These are phyloP conservation scores for Brachypodium distachyon DNA, from an alignment of 202 grass and related monocot genomes.

Conservation along the genomic window DNA sequence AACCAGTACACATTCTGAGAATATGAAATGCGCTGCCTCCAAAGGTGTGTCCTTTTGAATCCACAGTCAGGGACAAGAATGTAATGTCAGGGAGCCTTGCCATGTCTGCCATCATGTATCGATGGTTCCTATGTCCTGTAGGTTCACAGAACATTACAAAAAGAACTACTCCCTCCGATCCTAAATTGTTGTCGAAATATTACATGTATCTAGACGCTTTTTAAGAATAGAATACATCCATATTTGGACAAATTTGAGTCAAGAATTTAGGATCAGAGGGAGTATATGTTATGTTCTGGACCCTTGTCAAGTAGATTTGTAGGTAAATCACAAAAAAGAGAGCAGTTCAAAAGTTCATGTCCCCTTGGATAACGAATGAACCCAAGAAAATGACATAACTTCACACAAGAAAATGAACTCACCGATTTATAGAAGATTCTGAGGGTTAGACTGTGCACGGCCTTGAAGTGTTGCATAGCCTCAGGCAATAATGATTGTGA, in stretches of 20 bases:
- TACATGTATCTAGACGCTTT: too few relatives aligned
- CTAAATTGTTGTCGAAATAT: too few relatives aligned
- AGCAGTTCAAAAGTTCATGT: neutral
- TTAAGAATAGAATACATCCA: too few relatives aligned
- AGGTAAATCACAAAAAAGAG: neutral
- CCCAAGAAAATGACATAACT: neutral
- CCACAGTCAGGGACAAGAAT: neutral
- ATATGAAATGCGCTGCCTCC: conserved; percentile 9
- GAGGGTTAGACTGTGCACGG: neutral
- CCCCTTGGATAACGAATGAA: neutral
- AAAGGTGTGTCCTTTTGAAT: neutral
- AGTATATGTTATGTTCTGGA: neutral
- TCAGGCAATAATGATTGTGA: neutral
- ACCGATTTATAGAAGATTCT: neutral
- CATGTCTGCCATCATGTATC: conserved; percentile 8
- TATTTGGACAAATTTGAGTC: too few relatives aligned
- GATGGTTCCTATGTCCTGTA: neutral
- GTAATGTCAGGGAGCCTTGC: neutral
- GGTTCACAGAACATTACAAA: neutral
- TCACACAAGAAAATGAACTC: neutral
- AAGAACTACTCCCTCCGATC: too few relatives aligned
- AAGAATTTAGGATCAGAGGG: too few relatives aligned
- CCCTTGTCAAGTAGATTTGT: neutral
- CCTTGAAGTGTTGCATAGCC: neutral
- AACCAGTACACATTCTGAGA: conserved; percentile 11